phyloP scores from a whole-genome alignment of 23 red algal genomes.

The Gracilaria domingensis region DNA sequence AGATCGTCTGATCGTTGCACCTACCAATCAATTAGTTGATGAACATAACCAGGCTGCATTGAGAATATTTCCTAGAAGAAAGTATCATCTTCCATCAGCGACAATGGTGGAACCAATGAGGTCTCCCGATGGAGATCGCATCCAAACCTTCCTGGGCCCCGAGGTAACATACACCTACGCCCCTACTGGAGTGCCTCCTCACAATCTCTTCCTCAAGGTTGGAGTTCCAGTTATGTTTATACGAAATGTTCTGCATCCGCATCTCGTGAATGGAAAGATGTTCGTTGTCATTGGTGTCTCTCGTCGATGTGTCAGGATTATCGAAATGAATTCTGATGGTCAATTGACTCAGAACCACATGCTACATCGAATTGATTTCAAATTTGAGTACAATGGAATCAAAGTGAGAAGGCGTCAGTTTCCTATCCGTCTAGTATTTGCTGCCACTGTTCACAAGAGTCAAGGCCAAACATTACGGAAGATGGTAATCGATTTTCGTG shows the following conservation, averaged over 20 bases:
- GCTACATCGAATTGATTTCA: slow-evolving; percentile 18
- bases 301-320: background rate
- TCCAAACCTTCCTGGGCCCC: background rate
- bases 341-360: background rate
- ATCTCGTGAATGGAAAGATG: slow-evolving; percentile 1
- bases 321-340: background rate
- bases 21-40: too few relatives aligned
- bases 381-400: slow-evolving; percentile 3
- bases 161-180: slow-evolving; percentile 35
- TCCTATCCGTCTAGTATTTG: too few relatives aligned
- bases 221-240: slow-evolving; percentile 19
- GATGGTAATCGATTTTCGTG: too few relatives aligned
- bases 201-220: background rate
- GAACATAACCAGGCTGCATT: too few relatives aligned
- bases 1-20: too few relatives aligned
- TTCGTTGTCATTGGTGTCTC: slow-evolving; percentile 11
- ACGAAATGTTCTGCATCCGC: slow-evolving; percentile 16
- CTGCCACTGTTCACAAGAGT: too few relatives aligned
- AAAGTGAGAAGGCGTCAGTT: too few relatives aligned
- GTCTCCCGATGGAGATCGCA: background rate
- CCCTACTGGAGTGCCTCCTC: slow-evolving; percentile 38
- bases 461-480: too few relatives aligned
- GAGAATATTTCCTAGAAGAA: background rate
- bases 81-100: background rate
- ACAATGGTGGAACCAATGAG: background rate